phyloP scores from a whole-genome alignment of 805 yeast species.

The Pachysolen tannophilus region DNA sequence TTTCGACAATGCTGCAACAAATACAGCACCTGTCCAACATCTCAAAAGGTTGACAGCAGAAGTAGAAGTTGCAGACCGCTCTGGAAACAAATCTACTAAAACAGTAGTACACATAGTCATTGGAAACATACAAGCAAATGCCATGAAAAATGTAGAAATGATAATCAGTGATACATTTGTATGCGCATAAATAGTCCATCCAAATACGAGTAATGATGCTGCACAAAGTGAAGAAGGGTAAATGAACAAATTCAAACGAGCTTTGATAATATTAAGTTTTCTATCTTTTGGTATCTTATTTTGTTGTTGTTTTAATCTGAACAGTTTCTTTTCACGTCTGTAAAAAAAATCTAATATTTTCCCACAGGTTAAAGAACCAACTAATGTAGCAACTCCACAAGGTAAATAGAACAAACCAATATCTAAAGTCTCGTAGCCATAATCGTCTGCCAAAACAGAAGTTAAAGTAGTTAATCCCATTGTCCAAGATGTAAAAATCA shows the following conservation, averaged over 20 bases:
- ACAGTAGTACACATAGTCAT: constrained; percentile 50
- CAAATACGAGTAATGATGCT: constrained; percentile 40
- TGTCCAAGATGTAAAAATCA: constrained; percentile 66
- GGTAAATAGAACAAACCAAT: constrained; percentile 72
- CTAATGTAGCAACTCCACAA: constrained; percentile 58
- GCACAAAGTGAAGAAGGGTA: constrained; percentile 31
- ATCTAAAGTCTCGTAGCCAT: constrained; percentile 42
- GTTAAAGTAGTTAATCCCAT: constrained; percentile 60
- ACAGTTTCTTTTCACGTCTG: constrained; percentile 22
- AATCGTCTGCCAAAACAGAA: constrained; percentile 39
- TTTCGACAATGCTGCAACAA: constrained; percentile 48
- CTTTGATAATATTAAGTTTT: constrained; percentile 38
- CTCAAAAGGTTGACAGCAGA: constrained; percentile 59
- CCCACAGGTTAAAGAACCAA: constrained; percentile 57
- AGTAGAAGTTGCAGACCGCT: constrained; percentile 56
- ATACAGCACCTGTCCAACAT: constrained; percentile 54
- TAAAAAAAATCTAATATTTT: constrained; percentile 46
- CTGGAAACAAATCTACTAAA: constrained; percentile 60
- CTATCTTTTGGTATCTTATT: constrained; percentile 12
- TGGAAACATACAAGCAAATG: constrained; percentile 42
- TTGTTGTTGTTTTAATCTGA: constrained; percentile 16
- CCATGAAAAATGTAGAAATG: constrained; percentile 43
- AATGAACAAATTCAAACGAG: constrained; percentile 38
- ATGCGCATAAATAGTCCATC: constrained; percentile 51
- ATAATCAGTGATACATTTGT: constrained; percentile 42